Conservation (phyloP, 1,139 yeast genomes). For the Barnettozyma hawaiiensis region DNA sequence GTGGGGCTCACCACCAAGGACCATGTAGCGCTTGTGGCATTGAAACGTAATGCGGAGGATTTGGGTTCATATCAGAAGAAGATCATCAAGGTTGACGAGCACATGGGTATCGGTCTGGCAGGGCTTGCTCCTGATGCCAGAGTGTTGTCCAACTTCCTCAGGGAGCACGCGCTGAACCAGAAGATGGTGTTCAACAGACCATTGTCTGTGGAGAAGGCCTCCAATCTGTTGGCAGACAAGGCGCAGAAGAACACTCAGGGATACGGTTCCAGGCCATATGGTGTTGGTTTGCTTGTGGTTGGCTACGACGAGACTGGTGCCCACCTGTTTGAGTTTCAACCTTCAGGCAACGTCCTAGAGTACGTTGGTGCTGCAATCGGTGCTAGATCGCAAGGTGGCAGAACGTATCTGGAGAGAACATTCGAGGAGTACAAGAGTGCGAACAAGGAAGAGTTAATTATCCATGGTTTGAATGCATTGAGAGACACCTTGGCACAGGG, state of each 20-base stretch:
- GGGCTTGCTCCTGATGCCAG: slow-evolving; percentile 99
- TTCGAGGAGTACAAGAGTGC: slow-evolving; percentile 59
- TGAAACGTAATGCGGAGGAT: slow-evolving; percentile 95
- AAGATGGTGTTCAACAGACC: slow-evolving; percentile 84
- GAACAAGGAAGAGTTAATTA: slow-evolving; percentile 66
- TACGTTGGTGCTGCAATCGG: slow-evolving; percentile 95
- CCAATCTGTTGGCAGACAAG: slow-evolving; percentile 83
- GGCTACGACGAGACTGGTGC: slow-evolving; percentile 95
- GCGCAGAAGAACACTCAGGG: slow-evolving; percentile 96
- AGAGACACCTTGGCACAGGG: slow-evolving; percentile 94
- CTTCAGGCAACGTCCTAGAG: slow-evolving; percentile 90
- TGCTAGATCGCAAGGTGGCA: slow-evolving; percentile 96
- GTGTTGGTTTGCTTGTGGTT: slow-evolving; percentile 88
- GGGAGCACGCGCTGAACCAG: slow-evolving; percentile 89
- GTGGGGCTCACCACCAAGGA: slow-evolving; percentile 85
- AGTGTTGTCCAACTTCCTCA: slow-evolving; percentile 77
- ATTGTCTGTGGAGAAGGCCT: slow-evolving; percentile 81
- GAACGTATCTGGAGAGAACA: slow-evolving; percentile 89
- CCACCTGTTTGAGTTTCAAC: slow-evolving; percentile 91
- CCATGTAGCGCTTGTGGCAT: slow-evolving; percentile 87
- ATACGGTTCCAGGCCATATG: slow-evolving; percentile 95
- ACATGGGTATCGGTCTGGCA: slow-evolving; percentile 91
- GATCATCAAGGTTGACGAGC: slow-evolving; percentile 84
- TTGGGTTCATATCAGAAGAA: slow-evolving; percentile 95
- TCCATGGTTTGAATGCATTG: slow-evolving; percentile 84